phyloP scores from a whole-genome alignment of 257 asterid species.

The Rauvolfia tetraphylla region DNA sequence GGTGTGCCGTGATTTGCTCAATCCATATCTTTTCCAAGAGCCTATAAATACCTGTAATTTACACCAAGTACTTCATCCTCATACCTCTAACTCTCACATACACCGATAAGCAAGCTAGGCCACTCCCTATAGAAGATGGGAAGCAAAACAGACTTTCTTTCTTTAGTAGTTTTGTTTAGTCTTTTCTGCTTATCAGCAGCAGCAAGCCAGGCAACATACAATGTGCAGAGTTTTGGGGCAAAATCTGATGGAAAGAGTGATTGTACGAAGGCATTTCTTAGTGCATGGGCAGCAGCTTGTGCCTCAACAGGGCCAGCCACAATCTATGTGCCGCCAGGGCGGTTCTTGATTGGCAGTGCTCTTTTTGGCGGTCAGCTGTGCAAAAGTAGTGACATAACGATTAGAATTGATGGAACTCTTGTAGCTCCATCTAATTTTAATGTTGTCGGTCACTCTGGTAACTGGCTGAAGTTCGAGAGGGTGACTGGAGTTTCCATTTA shows the following conservation, averaged over 20 bases:
- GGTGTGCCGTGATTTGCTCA: background rate
- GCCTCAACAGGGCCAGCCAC: conserved; percentile 18
- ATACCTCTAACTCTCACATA: background rate
- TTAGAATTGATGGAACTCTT: conserved; percentile 48
- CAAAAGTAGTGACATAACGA: conserved; percentile 34
- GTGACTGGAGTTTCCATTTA: conserved; percentile 46
- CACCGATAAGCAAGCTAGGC: background rate
- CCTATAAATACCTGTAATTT: background rate
- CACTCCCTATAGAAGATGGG: background rate
- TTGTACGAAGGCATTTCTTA: conserved; percentile 18
- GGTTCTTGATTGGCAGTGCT: conserved; percentile 17
- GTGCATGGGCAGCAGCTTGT: conserved; percentile 34
- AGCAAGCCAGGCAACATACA: conserved; percentile 1
- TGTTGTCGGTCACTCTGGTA: conserved; percentile 28
- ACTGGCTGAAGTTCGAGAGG: conserved; percentile 47
- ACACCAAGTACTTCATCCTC: background rate
- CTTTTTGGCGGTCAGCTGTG: conserved; percentile 31
- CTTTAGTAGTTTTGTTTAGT: background rate
- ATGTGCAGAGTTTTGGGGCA: conserved; percentile 25
- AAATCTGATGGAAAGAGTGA: conserved; percentile 18
- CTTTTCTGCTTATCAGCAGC: background rate
- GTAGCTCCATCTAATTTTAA: conserved; percentile 55
- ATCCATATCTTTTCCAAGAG: background rate
- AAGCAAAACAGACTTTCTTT: background rate
- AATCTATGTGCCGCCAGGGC: conserved; percentile 25